Base-by-base conservation (phyloP, 2,329 filamentous ascomycete genomes). In the Cladophialophora immunda region DNA sequence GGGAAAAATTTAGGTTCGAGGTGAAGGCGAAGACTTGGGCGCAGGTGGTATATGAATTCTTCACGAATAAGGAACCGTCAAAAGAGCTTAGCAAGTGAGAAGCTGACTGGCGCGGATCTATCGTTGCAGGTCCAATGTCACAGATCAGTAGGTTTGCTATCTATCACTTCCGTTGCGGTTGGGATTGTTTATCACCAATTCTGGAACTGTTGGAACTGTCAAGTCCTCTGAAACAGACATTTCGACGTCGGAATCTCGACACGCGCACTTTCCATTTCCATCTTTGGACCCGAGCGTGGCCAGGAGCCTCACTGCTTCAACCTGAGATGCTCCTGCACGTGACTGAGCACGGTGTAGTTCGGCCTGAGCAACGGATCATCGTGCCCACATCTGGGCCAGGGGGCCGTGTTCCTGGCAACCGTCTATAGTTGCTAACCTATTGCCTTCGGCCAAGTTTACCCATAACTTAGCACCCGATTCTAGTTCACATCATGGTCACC, bases 361-460 rank as follows among this genome's bases (percentile, higher is more conserved):
- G 34, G 53, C 53, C 53, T 56, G 53, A 56, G 27, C 53, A 56
- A 32, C 53, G 53, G 53, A 34, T 32, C 34, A 56, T 56, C 53
- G 17, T n/a, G 53, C 27, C 53, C 27, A 56, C 34, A 56, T 56
- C 29, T 34, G 27, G 53, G 29, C 53, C 53, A 56, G n/a, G 53
- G 53, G 53, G 25, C 53, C 53, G 29, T 56, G 17, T 56, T 32
- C 9, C 53, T 29, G 53, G 29, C 29, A 56, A 27, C 53, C 29
- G 27, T 29, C 22, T 36, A 29, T 19, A 34, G 34, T 56, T 55
- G 52, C 32, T 22, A 55, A 55, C 30, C 30, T 55, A 55, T n/a
- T n/a, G n/a, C n/a, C n/a, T n/a, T n/a, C n/a, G n/a, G n/a, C n/a
- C n/a, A n/a, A n/a, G n/a, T n/a, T n/a, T n/a, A 19, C 2, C 38